phyloP scores from a whole-genome alignment of 2,329 filamentous ascomycete genomes.

The Metarhizium rileyi region DNA sequence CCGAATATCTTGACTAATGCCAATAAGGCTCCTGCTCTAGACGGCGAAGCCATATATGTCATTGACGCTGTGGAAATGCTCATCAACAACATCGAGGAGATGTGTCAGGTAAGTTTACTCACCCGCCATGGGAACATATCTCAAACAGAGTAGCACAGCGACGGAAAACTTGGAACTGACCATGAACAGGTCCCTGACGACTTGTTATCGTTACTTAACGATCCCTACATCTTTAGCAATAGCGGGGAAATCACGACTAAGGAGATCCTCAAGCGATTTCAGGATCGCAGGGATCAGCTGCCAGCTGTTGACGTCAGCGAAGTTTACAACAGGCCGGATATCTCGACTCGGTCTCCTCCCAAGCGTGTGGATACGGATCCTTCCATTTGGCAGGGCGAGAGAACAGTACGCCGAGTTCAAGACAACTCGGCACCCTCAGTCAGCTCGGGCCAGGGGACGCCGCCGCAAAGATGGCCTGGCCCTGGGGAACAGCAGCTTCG shows the following conservation, averaged over 20 bases:
- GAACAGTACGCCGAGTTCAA: slow-evolving; percentile 69
- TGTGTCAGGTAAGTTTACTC: slow-evolving; percentile 73
- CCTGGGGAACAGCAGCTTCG: slow-evolving; percentile 33
- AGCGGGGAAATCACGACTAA: slow-evolving; percentile 88
- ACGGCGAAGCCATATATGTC: slow-evolving; percentile 82
- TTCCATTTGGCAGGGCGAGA: slow-evolving; percentile 72
- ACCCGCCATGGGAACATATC: neutral
- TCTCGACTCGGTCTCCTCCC: slow-evolving; percentile 43
- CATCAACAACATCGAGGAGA: slow-evolving; percentile 88
- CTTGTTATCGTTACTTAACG: slow-evolving; percentile 74
- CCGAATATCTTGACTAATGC: slow-evolving; percentile 82
- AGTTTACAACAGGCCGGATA: slow-evolving; percentile 46
- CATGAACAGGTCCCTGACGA: slow-evolving; percentile 75
- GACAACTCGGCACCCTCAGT: slow-evolving; percentile 38
- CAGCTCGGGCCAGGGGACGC: slow-evolving; percentile 32
- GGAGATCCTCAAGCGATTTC: slow-evolving; percentile 90
- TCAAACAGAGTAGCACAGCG: neutral
- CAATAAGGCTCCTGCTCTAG: slow-evolving; percentile 56
- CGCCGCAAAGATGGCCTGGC: slow-evolving; percentile 39
- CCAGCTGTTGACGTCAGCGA: slow-evolving; percentile 51
- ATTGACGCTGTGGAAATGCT: slow-evolving; percentile 88
- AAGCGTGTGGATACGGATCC: slow-evolving; percentile 79
- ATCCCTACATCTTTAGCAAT: slow-evolving; percentile 71
- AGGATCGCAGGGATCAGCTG: slow-evolving; percentile 57
- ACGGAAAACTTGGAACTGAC: neutral